Evolutionary conservation across 441 rosid genomes (phyloP).

Genomic region (Erodium chrysanthum): DNA sequence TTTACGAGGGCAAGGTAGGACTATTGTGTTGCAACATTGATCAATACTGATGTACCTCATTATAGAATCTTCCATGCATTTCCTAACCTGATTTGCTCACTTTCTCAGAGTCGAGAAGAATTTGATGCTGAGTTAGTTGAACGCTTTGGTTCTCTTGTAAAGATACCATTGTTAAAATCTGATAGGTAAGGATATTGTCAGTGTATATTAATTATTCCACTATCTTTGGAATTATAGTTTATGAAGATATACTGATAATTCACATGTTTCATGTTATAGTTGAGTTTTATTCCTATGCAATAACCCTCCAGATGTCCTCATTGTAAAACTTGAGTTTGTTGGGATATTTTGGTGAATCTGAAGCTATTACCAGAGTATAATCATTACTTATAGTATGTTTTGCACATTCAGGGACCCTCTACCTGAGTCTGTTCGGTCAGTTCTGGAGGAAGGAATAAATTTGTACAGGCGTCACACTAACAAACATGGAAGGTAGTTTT

Average conservation of each 20-base stretch:
- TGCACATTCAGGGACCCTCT: slow-evolving; percentile 54
- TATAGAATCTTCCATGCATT: slow-evolving; percentile 3
- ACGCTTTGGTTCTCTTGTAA: slow-evolving; percentile 78
- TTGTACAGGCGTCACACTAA: slow-evolving; percentile 57
- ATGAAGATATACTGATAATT: slow-evolving; percentile 1
- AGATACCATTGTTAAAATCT: slow-evolving; percentile 78
- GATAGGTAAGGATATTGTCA: slow-evolving; percentile 43
- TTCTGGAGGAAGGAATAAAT: slow-evolving; percentile 75
- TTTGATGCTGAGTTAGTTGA: slow-evolving; percentile 82
- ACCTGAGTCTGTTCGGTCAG: slow-evolving; percentile 53
- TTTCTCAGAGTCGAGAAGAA: slow-evolving; percentile 59
- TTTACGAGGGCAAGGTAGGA: slow-evolving; percentile 78
- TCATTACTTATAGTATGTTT: slow-evolving; percentile 5
- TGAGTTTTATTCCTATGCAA: background rate
- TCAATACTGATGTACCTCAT: background rate
- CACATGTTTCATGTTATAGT: background rate
- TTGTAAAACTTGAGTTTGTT: background rate
- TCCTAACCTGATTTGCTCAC: slow-evolving; percentile 4
- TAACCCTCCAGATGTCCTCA: background rate
- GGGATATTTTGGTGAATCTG: background rate
- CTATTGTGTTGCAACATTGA: slow-evolving; percentile 19
- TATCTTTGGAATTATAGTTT: background rate
- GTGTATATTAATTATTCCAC: slow-evolving; percentile 5
- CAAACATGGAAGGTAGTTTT: slow-evolving; percentile 69
- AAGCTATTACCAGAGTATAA: background rate